Evolutionary conservation across 495 filamentous ascomycete genomes (phyloP), one percentile per base, ranked within the genome.

Genomic region (Daldinia concentrica): DNA sequence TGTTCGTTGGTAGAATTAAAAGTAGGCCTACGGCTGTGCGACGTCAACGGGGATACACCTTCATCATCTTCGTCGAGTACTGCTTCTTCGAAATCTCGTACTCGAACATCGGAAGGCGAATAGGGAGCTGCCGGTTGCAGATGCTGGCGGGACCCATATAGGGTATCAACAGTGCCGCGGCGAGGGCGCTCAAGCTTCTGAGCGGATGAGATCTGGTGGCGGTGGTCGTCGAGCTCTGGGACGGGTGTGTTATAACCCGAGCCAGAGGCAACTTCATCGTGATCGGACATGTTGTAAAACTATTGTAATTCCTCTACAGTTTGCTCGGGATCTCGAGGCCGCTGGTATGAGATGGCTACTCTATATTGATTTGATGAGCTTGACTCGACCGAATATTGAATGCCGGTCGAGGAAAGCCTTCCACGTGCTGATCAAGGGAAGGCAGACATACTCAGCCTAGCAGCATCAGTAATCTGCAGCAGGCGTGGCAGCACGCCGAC

Each of bases 181-280:
- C 87, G 80, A 34, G 82, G 71, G 11, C 82, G 80, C 6, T 86
- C 84, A 8, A 76, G 57, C 57, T 88, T 86, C 29, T 91, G 89
- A 17, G 90, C 80, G 34, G 92, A 88, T 27, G 89, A 80, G 36
- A 90, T 78, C 74, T 97, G 94, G 76, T 91, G 86, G 51, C 94
- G 92, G 81, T 98, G 94, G 76, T 98, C 95, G 78, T 99, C 95
- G 11, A 98, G 84, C 74, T 97, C 93, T 57, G 92, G 90, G 24
- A 93, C 92, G 2, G 95, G 93, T 50, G 92, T 93, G 77, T 90
- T 92, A 82, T 84, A 88, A 41, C 84, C 82, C 73, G 80, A 81
- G 72, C 83, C 82, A 26, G 80, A 73, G 34, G 67, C 75, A 60
- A 66, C 72, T 67, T 83, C 85, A 55, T 87, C 85, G 64, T 82